A percentile compares a stretch with the other conserved stretches of the same genome.
Evolutionary conservation across 2,329 filamentous ascomycete genomes (phyloP).

Genomic region (Fusarium clavum): DNA sequence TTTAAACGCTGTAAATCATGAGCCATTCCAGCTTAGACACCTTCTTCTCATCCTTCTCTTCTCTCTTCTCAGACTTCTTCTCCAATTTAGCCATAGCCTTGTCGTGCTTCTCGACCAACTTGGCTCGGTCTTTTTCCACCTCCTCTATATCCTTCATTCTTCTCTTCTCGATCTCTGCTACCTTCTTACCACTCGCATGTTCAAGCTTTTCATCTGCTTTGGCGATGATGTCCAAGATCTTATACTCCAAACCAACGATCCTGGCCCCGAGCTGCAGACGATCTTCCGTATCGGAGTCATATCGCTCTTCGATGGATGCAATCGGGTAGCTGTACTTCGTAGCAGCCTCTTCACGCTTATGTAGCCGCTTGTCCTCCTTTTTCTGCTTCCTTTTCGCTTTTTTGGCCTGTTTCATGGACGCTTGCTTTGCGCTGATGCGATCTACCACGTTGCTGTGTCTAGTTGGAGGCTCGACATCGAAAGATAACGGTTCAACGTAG

Average conservation of each 20-base stretch:
- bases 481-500: background rate
- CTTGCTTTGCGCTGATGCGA: conserved; percentile 25
- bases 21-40: conserved; percentile 24
- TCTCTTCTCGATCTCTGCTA: background rate
- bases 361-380: background rate
- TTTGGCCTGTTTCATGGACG: background rate
- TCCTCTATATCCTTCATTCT: conserved; percentile 10
- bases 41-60: conserved; percentile 19
- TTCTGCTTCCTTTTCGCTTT: conserved; percentile 13
- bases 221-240: background rate
- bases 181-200: background rate
- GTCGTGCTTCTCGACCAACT: background rate
- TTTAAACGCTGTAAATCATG: conserved; percentile 1
- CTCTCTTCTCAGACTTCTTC: conserved; percentile 7
- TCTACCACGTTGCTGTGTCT: conserved; percentile 8
- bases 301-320: conserved; percentile 11
- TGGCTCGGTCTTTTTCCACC: background rate
- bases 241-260: conserved; percentile 2
- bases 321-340: conserved; percentile 1
- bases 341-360: background rate
- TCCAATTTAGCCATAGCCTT: background rate
- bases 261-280: background rate
- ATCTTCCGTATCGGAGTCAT: conserved; percentile 2
- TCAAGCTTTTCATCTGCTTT: conserved; percentile 6
- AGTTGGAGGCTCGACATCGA: conserved; percentile 6